Base-by-base conservation (phyloP, 129 eudicot genomes). In the Logfia minima region DNA sequence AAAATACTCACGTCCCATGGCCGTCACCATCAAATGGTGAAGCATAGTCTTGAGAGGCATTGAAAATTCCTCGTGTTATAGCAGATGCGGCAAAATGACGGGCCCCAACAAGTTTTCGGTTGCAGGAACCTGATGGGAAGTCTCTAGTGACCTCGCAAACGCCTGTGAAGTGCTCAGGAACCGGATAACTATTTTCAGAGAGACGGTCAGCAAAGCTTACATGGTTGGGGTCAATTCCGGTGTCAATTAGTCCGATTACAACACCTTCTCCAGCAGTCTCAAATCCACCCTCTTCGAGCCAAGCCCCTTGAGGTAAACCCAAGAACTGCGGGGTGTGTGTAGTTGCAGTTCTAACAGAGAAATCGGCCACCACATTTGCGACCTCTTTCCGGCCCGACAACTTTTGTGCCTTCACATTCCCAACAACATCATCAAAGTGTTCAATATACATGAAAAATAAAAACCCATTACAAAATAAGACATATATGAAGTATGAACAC, bases 81-180 rank as follows among this genome's bases (percentile, higher is more conserved):
- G 98, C 98, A 73, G 98, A 94, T 21, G 98, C 98, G 34, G 98
- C 98, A 84, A 94, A 94, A 84, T 94, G 98, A 45, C 98, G 97
- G 23, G 98, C 98, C 77, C 98, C 98, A 28, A 94, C 60, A 76
- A 94, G 97, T 78, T 94, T 94, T 60, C 97, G 87, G 84, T 94
- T 94, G 85, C 98, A 94, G 39, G 98, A 94, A 8, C 98, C 98
- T 43, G 98, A 89, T 19, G 98, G 98, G 68, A 94, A 94, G 71
- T 94, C 98, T 37, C 82, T 81, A 58, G 98, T 94, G 74, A 94
- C 97, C 83, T 94, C 98, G 81, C 98, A 94, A 68, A 91, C 84
- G 53, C 98, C 98, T 35, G 92, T 81, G 70, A 88, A 94, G 66
- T 84, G 97, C 58, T 80, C 75, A 1, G 98, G 98, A 78, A 94